A percentile compares a stretch with the other conserved stretches of the same genome.
These are phyloP conservation scores for Adenanthera pavonina DNA, from an alignment of 306 rosid genomes.

Conservation along the genomic window DNA sequence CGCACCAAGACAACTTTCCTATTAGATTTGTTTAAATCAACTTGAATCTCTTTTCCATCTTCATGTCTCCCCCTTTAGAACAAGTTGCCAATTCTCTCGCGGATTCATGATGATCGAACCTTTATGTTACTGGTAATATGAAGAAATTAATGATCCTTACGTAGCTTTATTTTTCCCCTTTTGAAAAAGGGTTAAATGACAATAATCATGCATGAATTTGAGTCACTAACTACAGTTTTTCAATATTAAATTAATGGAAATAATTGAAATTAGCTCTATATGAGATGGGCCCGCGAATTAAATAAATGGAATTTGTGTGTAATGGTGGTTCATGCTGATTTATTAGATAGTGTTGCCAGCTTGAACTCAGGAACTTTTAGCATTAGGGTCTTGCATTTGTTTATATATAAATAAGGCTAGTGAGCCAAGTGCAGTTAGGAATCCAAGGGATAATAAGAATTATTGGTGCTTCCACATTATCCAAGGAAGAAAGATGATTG, in stretches of 20 bases:
- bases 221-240: not conserved
- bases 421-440: slow-evolving; percentile 5
- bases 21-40: slow-evolving; percentile 13
- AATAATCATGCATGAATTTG: slow-evolving; percentile 21
- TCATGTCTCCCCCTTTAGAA: slow-evolving; percentile 27
- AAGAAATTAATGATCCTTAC: not conserved
- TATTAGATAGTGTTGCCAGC: slow-evolving; percentile 19
- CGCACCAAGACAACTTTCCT: not conserved
- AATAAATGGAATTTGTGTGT: slow-evolving; percentile 5
- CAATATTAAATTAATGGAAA: not conserved
- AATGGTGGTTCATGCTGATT: slow-evolving; percentile 2
- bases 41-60: slow-evolving; percentile 29
- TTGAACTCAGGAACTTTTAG: slow-evolving; percentile 10
- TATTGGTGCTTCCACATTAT: slow-evolving; percentile 22
- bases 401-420: not conserved
- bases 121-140: not conserved
- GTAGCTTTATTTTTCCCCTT: not conserved
- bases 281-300: not conserved
- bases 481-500: not conserved
- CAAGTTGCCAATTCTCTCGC: slow-evolving; percentile 31
- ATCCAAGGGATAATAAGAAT: slow-evolving; percentile 22
- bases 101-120: not conserved
- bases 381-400: slow-evolving; percentile 18
- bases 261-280: too few relatives aligned
- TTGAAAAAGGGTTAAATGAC: not conserved